Conservation (phyloP, 1,284 basidiomycete species). For the Boletus albobrunnescens region DNA sequence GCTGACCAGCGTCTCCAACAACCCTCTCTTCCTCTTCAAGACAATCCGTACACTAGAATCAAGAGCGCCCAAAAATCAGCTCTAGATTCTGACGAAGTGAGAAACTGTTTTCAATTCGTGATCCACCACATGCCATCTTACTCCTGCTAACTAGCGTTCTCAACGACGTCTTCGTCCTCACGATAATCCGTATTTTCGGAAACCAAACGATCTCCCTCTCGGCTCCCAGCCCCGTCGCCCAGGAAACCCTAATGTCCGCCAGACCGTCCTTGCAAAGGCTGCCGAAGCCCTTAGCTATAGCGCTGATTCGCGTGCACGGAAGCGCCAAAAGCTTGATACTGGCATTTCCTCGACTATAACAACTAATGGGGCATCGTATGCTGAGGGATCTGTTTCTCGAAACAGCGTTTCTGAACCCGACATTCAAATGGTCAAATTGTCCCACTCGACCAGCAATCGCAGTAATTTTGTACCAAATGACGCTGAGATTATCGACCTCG, state of each 20-base stretch:
- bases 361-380: slow-evolving; percentile 2
- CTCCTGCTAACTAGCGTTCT: background rate
- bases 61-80: background rate
- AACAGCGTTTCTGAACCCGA: slow-evolving; percentile 18
- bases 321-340: slow-evolving; percentile 25
- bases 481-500: slow-evolving; percentile 22
- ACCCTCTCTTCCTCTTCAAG: slow-evolving; percentile 1
- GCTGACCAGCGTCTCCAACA: slow-evolving; percentile 11
- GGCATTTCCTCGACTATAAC: background rate
- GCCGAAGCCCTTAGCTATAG: background rate
- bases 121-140: background rate
- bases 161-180: slow-evolving; percentile 5
- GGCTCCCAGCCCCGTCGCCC: fast-evolving
- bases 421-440: slow-evolving; percentile 18
- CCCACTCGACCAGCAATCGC: background rate
- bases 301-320: slow-evolving; percentile 10
- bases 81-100: background rate
- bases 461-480: slow-evolving; percentile 8
- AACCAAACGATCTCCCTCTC: slow-evolving; percentile 11
- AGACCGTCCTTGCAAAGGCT: slow-evolving; percentile 23
- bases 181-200: slow-evolving; percentile 20
- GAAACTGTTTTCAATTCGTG: background rate
- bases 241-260: slow-evolving; percentile 27
- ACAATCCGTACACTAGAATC: slow-evolving; percentile 13
- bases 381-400: background rate